phyloP scores from a whole-genome alignment of 179 eudicot genomes.

The Vitellaria paradoxa region DNA sequence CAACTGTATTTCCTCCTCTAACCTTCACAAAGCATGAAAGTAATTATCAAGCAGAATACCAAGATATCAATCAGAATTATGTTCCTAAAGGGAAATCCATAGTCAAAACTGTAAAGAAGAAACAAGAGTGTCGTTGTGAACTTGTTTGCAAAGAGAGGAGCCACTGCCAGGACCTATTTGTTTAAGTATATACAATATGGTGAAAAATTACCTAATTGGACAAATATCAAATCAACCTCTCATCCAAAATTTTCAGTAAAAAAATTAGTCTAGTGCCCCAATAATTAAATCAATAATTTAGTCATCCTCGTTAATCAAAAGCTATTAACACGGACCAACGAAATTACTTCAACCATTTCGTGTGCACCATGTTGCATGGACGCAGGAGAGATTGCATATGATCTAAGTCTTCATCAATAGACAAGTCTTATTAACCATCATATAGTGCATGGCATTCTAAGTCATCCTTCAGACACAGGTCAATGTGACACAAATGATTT shows the following conservation, averaged over 20 bases:
- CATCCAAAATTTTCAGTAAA: background rate
- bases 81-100: background rate
- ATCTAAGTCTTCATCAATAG: background rate
- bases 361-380: background rate
- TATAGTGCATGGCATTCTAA: background rate
- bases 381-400: background rate
- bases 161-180: background rate
- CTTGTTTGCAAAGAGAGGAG: background rate
- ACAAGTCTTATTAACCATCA: background rate
- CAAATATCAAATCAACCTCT: background rate
- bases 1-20: slow-evolving; percentile 36
- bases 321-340: background rate
- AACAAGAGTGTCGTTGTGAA: slow-evolving; percentile 1
- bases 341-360: background rate
- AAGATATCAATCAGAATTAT: slow-evolving; percentile 1
- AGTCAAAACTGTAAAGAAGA: background rate
- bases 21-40: slow-evolving; percentile 43
- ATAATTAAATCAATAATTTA: background rate
- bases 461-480: slow-evolving; percentile 6
- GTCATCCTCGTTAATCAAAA: background rate
- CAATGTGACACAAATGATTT: background rate
- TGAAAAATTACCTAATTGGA: background rate
- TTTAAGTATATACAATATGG: background rate
- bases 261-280: background rate
- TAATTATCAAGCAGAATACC: slow-evolving; percentile 2